Evolutionary conservation across 2,329 filamentous ascomycete species (phyloP).

Genomic region (Anisogramma anomala): DNA sequence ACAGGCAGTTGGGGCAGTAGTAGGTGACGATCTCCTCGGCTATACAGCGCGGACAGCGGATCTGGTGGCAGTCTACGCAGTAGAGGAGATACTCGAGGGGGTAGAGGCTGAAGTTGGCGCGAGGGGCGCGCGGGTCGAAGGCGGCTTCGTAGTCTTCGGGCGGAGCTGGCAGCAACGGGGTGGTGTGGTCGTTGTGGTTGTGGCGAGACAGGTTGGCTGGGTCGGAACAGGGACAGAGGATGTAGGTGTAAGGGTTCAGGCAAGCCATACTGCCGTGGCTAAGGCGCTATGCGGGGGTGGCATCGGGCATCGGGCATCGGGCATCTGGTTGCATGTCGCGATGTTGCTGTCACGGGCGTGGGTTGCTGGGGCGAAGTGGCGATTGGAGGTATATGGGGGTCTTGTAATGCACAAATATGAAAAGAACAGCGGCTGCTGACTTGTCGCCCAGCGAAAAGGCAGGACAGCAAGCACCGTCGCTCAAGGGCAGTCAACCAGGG

Average conservation of each 20-base stretch:
- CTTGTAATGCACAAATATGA: too few relatives aligned
- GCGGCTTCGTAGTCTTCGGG: conserved; percentile 63
- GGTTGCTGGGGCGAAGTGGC: too few relatives aligned
- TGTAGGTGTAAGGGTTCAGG: conserved; percentile 51
- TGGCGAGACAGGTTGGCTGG: conserved; percentile 21
- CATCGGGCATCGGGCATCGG: too few relatives aligned
- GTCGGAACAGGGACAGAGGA: conserved; percentile 55
- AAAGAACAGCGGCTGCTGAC: too few relatives aligned
- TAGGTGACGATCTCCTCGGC: conserved; percentile 89
- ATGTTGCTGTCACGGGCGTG: too few relatives aligned
- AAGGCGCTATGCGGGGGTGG: too few relatives aligned
- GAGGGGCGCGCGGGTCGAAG: conserved; percentile 75
- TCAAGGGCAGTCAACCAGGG: too few relatives aligned
- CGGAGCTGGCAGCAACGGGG: conserved; percentile 14
- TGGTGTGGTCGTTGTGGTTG: conserved; percentile 20
- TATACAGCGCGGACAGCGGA: conserved; percentile 84
- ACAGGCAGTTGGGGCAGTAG: conserved; percentile 90
- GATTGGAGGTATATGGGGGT: too few relatives aligned
- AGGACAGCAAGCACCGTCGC: too few relatives aligned
- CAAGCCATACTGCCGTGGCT: conserved; percentile 34
- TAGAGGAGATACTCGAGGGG: conserved; percentile 89
- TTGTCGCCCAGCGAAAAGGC: too few relatives aligned
- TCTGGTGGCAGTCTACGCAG: conserved; percentile 95
- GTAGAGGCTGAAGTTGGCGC: conserved; percentile 84
- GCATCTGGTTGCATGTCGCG: neutral